Percentiles rank a stretch among this genome's conserved stretches.
phyloP scores from a whole-genome alignment of 2,329 filamentous ascomycete genomes.

The Sordariomycetes sp. region DNA sequence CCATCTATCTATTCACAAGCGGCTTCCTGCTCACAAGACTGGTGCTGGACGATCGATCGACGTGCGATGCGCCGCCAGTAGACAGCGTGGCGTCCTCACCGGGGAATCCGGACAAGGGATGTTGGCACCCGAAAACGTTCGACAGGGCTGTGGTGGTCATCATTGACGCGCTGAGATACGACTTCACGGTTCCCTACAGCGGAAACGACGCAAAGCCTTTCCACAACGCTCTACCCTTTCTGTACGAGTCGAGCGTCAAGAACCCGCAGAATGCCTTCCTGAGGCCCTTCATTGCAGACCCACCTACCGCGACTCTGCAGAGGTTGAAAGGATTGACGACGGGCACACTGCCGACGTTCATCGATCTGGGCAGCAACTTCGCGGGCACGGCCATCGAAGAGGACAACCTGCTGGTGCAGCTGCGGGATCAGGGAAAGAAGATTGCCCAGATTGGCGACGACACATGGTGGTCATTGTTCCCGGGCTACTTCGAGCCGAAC shows the following conservation, averaged over 20 bases:
- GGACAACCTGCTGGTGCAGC: slow-evolving; percentile 65
- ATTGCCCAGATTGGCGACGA: slow-evolving; percentile 96
- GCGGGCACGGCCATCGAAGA: slow-evolving; percentile 92
- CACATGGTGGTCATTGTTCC: slow-evolving; percentile 91
- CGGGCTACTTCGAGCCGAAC: slow-evolving; percentile 81
- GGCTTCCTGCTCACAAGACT: slow-evolving; percentile 87
- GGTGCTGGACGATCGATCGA: slow-evolving; percentile 68
- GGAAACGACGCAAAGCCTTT: slow-evolving; percentile 40
- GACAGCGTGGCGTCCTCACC: slow-evolving; percentile 28
- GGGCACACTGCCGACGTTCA: slow-evolving; percentile 87
- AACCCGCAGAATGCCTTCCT: slow-evolving; percentile 79
- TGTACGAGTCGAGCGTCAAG: slow-evolving; percentile 72
- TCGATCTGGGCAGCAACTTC: slow-evolving; percentile 92
- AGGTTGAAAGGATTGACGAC: slow-evolving; percentile 90
- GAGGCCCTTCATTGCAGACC: slow-evolving; percentile 92
- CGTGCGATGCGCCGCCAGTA: slow-evolving; percentile 60
- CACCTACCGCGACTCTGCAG: slow-evolving; percentile 88
- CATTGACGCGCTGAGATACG: slow-evolving; percentile 90
- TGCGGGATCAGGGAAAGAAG: slow-evolving; percentile 56
- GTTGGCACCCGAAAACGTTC: slow-evolving; percentile 94
- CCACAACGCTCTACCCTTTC: slow-evolving; percentile 78
- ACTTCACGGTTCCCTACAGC: slow-evolving; percentile 77
- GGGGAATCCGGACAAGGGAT: slow-evolving; percentile 52
- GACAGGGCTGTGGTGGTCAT: slow-evolving; percentile 84
- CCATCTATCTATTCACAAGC: slow-evolving; percentile 86